Conservation (phyloP, 129 eudicot species). For the Saposhnikovia divaricata region DNA sequence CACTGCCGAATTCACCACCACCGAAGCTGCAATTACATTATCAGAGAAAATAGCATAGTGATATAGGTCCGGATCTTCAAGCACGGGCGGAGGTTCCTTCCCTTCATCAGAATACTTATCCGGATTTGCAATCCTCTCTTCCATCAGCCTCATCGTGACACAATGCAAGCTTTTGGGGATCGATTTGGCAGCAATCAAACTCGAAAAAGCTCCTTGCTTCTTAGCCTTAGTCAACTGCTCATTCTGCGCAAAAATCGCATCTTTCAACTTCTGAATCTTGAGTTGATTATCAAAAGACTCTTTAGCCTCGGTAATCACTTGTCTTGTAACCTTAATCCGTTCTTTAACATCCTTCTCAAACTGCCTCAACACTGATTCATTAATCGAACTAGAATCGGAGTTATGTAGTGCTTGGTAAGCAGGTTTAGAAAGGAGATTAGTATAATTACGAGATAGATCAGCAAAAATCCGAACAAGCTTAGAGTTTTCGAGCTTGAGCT, state of each 20-base stretch:
- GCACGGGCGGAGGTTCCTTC: conserved; percentile 49
- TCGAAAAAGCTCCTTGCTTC: conserved; percentile 93
- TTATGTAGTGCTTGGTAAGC: conserved; percentile 38
- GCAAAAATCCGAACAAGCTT: conserved; percentile 76
- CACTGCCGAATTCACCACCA: conserved; percentile 89
- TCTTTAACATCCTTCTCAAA: conserved; percentile 95
- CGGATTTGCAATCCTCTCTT: conserved; percentile 80
- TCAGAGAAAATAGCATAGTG: conserved; percentile 92
- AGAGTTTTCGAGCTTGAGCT: conserved; percentile 80
- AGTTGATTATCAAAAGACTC: conserved; percentile 90
- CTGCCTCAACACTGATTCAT: conserved; percentile 49
- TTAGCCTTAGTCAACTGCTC: conserved; percentile 86
- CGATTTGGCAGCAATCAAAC: conserved; percentile 91
- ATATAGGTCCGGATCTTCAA: conserved; percentile 82
- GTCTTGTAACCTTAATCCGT: conserved; percentile 73
- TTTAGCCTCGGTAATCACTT: conserved; percentile 80
- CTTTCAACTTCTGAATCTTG: conserved; percentile 91
- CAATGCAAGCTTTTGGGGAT: conserved; percentile 91
- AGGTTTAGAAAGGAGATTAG: conserved; percentile 65
- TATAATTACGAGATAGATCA: conserved; percentile 61
- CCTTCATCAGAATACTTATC: conserved; percentile 86
- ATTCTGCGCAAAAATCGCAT: conserved; percentile 68
- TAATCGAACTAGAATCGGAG: conserved; percentile 44
- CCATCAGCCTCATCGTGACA: conserved; percentile 85
- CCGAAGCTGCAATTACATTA: conserved; percentile 89